These are phyloP conservation scores for Rubia balearica DNA, from an alignment of 305 asterid genomes.

Conservation along the genomic window DNA sequence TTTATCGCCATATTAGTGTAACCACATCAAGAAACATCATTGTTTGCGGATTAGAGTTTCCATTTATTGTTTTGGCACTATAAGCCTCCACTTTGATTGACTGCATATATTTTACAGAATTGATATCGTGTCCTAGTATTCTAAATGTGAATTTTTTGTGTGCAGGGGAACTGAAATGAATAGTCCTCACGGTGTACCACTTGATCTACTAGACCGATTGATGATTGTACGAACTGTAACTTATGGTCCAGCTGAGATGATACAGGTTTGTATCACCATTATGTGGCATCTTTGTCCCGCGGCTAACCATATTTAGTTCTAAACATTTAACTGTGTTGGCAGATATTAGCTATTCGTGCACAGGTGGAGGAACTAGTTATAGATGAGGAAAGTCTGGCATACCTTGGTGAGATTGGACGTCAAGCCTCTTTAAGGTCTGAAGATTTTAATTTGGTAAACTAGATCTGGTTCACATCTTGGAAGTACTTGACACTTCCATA, in stretches of 20 bases:
- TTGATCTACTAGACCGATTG: conserved; percentile 85
- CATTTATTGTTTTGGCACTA: background rate
- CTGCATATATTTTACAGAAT: background rate
- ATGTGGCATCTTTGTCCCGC: background rate
- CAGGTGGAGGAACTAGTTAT: conserved; percentile 83
- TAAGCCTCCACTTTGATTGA: background rate
- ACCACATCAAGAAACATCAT: background rate
- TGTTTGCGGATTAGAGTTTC: too few relatives aligned
- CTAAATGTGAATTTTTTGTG: conserved; percentile 1
- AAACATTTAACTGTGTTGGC: conserved; percentile 11
- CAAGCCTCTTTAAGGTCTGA: conserved; percentile 77
- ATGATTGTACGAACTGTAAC: conserved; percentile 87
- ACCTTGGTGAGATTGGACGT: conserved; percentile 78
- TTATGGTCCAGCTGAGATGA: conserved; percentile 97
- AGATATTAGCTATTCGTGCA: conserved; percentile 94
- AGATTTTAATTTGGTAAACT: background rate
- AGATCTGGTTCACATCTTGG: background rate
- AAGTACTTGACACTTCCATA: background rate
- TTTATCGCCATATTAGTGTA: background rate
- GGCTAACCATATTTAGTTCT: background rate
- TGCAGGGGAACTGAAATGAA: conserved; percentile 92
- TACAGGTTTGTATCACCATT: conserved; percentile 49
- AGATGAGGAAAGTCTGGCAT: conserved; percentile 87
- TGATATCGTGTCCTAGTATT: background rate
- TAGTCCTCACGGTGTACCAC: conserved; percentile 98